Evolutionary conservation across 2,329 filamentous ascomycete genomes (phyloP).

Genomic region (Lasiodiplodia theobromae): DNA sequence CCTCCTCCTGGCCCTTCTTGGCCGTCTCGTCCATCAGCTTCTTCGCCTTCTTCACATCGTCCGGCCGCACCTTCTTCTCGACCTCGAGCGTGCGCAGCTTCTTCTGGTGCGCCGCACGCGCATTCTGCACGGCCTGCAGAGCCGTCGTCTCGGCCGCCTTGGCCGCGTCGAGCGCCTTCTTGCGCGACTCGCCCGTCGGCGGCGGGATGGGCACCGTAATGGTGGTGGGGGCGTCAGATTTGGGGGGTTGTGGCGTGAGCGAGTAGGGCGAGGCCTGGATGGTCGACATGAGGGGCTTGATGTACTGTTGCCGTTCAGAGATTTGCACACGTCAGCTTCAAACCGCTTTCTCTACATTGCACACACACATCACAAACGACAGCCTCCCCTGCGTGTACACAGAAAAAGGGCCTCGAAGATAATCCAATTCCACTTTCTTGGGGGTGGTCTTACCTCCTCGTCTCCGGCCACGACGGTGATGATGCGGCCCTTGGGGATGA

Average conservation of each 20-base stretch:
- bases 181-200: slow-evolving; percentile 63
- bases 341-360: not conserved
- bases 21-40: slow-evolving; percentile 59
- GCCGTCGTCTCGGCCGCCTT: slow-evolving; percentile 53
- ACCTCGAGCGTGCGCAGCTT: slow-evolving; percentile 54
- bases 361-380: too few relatives aligned
- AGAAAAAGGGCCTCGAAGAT: too few relatives aligned
- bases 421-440: too few relatives aligned
- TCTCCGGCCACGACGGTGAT: slow-evolving; percentile 70
- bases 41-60: slow-evolving; percentile 58
- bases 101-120: slow-evolving; percentile 57
- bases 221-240: slow-evolving; percentile 57
- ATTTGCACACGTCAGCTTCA: too few relatives aligned
- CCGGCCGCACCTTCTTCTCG: slow-evolving; percentile 52
- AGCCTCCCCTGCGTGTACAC: too few relatives aligned
- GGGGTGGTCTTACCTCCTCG: slow-evolving; percentile 57
- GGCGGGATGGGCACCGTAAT: slow-evolving; percentile 64
- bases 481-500: slow-evolving; percentile 69
- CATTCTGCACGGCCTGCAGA: slow-evolving; percentile 50
- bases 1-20: slow-evolving; percentile 55
- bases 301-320: slow-evolving; percentile 49
- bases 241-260: slow-evolving; percentile 58
- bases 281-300: slow-evolving; percentile 62
- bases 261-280: slow-evolving; percentile 60
- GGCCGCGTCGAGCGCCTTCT: slow-evolving; percentile 48